Evolutionary conservation across 2,329 filamentous ascomycete species (phyloP), one percentile per base, ranked within the genome.

Genomic region (Diaporthe sp.): DNA sequence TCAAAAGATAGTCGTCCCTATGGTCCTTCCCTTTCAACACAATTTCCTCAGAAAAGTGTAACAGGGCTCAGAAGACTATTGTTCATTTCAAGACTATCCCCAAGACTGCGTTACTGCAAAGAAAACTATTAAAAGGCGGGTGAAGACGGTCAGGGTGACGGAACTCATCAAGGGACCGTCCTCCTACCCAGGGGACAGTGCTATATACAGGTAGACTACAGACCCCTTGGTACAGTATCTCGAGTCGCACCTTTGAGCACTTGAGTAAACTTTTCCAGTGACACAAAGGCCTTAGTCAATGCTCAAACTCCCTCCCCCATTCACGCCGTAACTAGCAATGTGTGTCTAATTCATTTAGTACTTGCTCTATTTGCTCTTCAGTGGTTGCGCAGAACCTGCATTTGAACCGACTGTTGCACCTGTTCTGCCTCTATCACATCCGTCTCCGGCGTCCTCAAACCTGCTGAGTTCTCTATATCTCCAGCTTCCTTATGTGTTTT

Each of bases 381-480:
- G 45, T 52, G 45, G 25, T 50, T 10, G 4, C 22, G 64, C 12
- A 67, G 30, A n/a, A 67, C 17, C 12, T 25, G 64, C 64, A 67
- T 52, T 12, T 78, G 64, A 45, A 76, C 77, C 15, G 77, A 76
- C 4, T 77, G 77, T 22, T 79, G 79, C 28, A 78, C 82, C 9
- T 78, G 78, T 12, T 80, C 80, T 8, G 80, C 79, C 42, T 73
- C 73, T 84, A 88, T 87, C 0, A 84, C 83, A 10, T 84, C 81
- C 2, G 79, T 81, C 73, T 87, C 87, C 4, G 77, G 40, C 8
- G 28, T 19, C 5, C n/a, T 78, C 68, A 79, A 83, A 17, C 79
- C 75, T 9, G 82, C 73, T 55, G 79, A 81, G 10, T 75, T 79
- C 33, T 78, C 73, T 54, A 87, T 85, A 25, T 83, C 75, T 73